Evolutionary conservation across 768 basidiomycete genomes (phyloP), one percentile per base, ranked within the genome.

Genomic region (Podaxis mareebaensis): DNA sequence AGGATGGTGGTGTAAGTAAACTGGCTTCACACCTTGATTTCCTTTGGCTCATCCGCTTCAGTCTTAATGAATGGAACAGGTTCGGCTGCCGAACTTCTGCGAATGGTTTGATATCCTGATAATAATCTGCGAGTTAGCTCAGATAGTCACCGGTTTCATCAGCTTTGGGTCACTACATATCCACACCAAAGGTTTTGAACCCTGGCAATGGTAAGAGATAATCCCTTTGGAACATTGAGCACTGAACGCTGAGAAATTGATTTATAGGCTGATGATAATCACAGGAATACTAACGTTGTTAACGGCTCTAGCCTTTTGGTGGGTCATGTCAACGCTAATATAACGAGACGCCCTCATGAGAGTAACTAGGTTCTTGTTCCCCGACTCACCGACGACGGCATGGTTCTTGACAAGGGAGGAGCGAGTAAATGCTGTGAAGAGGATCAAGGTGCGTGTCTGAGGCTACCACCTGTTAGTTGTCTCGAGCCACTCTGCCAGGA

Each of bases 1-100:
- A 20, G 90, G 90, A 3, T 91, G 89, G 68, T 91, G 88, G 88
- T 90, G 90, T 91, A 71, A 74, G 88, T 77, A 5, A 3, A n/a
- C 38, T 42, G 42, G 51, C 20, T 30, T 13, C 36, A 58, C n/a
- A 30, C 60, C 2, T 17, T 58, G 2, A 20, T 30, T 60, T 56
- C 53, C 30, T 3, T 60, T 24, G 7, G 44, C 40, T 64, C 52
- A 52, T 26, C 48, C 7, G 4, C 64, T 13, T 28, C 12, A 89
- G 89, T 90, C 69, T 74, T 91, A 60, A 91, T 91, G 90, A 90
- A 90, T 54, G 90, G 90, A 8, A 85, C 84, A 66, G 88, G 89
- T 85, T 66, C 54, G 74, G 60, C 17, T 36, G 2, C 20, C 20
- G 38, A 36, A 8, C 2, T 24, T 33, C n/a, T 20, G 7, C 17